Conservation (phyloP, 2,329 filamentous ascomycete species). For the Paraphoma chrysanthemicola region DNA sequence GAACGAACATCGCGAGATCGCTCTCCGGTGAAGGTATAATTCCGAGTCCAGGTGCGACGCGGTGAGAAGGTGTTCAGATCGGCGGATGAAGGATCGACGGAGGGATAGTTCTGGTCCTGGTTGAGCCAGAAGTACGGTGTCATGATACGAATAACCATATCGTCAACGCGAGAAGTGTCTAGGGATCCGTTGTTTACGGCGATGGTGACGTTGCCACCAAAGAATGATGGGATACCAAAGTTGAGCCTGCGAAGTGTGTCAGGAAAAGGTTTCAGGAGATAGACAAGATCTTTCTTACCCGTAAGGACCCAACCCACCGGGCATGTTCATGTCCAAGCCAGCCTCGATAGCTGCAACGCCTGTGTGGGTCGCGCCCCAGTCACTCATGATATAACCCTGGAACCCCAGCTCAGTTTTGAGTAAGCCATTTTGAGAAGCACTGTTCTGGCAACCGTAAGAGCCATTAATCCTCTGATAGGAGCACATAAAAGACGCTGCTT, state of each 20-base stretch:
- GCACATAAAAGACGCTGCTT: constrained; percentile 69
- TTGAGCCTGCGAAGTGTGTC: neutral
- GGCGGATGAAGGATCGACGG: constrained; percentile 41
- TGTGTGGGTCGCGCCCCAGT: constrained; percentile 56
- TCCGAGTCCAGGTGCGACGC: constrained; percentile 42
- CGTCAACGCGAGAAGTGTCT: constrained; percentile 50
- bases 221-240: constrained; percentile 48
- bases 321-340: constrained; percentile 59
- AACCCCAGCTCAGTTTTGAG: constrained; percentile 62
- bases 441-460: constrained; percentile 47
- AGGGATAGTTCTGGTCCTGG: constrained; percentile 51
- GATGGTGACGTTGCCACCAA: constrained; percentile 52
- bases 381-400: constrained; percentile 53
- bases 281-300: constrained; percentile 2
- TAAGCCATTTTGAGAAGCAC: constrained; percentile 56
- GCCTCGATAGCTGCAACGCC: constrained; percentile 51
- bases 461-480: constrained; percentile 50
- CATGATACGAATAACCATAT: constrained; percentile 57
- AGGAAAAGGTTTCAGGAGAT: no score
- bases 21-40: constrained; percentile 45
- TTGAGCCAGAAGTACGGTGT: constrained; percentile 54
- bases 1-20: constrained; percentile 46
- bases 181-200: constrained; percentile 52
- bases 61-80: constrained; percentile 50
- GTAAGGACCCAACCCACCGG: constrained; percentile 43